phyloP scores from a whole-genome alignment of 2,329 filamentous ascomycete species.

The Kalaharituber pfeilii region DNA sequence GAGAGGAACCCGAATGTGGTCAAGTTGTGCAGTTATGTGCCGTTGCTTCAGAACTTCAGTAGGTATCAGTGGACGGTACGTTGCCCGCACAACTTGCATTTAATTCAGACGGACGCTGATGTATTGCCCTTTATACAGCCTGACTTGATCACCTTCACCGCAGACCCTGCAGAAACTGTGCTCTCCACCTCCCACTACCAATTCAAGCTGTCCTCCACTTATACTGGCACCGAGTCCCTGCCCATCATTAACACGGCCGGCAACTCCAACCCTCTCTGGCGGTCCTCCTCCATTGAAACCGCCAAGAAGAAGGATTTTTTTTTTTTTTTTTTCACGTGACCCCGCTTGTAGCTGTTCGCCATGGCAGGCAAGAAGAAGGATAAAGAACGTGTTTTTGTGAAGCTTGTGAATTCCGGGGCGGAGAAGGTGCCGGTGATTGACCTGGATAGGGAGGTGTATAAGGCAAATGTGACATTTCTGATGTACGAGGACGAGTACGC shows the following conservation, averaged over 20 bases:
- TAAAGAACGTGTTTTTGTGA: slow-evolving; percentile 9
- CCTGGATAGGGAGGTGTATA: slow-evolving; percentile 8
- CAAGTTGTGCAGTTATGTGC: slow-evolving; percentile 23
- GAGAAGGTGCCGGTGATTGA: slow-evolving; percentile 5
- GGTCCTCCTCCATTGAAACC: slow-evolving; percentile 21
- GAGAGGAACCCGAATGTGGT: slow-evolving; percentile 24
- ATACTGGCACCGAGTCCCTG: slow-evolving; percentile 23
- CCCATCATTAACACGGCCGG: slow-evolving; percentile 22
- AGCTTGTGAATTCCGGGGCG: slow-evolving; percentile 12
- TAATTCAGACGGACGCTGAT: neutral
- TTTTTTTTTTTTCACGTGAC: too few relatives aligned
- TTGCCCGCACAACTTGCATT: neutral
- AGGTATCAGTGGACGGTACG: slow-evolving; percentile 24
- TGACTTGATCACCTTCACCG: slow-evolving; percentile 25
- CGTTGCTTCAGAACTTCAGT: slow-evolving; percentile 25
- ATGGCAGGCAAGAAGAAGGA: slow-evolving; percentile 13
- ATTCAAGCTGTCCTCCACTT: slow-evolving; percentile 24
- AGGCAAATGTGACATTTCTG: slow-evolving; percentile 12
- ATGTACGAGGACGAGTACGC: slow-evolving; percentile 20
- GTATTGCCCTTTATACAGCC: slow-evolving; percentile 9
- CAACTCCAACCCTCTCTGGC: slow-evolving; percentile 24
- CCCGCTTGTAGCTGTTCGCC: too few relatives aligned
- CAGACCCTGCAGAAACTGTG: slow-evolving; percentile 23
- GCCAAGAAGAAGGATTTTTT: too few relatives aligned
- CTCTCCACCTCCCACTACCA: slow-evolving; percentile 24